Evolutionary conservation across 805 yeast genomes (phyloP).

Genomic region (Nakazawaea populi): DNA sequence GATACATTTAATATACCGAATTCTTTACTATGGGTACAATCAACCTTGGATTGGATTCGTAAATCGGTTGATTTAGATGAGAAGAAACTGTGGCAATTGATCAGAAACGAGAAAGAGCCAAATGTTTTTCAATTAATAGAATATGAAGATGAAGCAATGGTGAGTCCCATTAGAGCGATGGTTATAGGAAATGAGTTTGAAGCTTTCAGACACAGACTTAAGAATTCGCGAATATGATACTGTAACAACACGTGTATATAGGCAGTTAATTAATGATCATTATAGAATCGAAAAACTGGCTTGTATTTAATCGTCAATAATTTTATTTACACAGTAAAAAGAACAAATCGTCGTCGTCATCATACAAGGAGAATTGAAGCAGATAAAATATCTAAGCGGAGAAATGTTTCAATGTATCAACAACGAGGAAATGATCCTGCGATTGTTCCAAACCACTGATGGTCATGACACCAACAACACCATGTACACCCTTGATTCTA

Average conservation of each 20-base stretch:
- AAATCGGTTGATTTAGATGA: not conserved
- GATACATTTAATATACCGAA: not conserved
- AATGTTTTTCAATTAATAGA: not conserved
- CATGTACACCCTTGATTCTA: constrained; percentile 22
- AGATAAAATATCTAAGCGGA: not conserved
- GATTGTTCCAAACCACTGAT: constrained; percentile 52
- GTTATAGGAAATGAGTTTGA: not conserved
- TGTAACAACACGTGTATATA: no score
- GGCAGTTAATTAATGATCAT: no score
- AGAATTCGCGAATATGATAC: not conserved
- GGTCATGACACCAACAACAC: constrained; percentile 41
- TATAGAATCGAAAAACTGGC: no score
- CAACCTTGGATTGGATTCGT: not conserved
- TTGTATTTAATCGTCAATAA: no score
- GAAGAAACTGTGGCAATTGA: not conserved
- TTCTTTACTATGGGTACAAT: not conserved
- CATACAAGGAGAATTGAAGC: no score
- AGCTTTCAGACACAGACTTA: not conserved
- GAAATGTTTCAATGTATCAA: constrained; percentile 18
- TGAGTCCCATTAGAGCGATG: not conserved
- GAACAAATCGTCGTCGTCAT: no score
- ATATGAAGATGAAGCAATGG: not conserved
- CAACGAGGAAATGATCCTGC: constrained; percentile 47
- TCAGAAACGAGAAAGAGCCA: not conserved
- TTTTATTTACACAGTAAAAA: no score